Evolutionary conservation across 495 filamentous ascomycete species (phyloP), one percentile per base, ranked within the genome.

Genomic region (Neurospora pannonica): DNA sequence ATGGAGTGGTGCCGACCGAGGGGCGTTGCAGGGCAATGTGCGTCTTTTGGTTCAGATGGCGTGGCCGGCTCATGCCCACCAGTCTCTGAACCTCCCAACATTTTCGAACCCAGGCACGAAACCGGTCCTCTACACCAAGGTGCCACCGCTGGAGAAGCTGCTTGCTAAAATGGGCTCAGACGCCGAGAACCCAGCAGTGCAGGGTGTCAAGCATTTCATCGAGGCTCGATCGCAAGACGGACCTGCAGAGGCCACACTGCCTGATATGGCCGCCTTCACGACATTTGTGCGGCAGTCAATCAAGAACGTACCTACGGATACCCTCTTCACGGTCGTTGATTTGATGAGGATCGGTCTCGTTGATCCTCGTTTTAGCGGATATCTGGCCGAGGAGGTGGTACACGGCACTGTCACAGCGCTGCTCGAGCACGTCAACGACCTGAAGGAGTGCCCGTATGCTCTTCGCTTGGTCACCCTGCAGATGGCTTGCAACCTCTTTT

Each of bases 361-460:
- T 7, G 95, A 99, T 76, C 85, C 90, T 31, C 89, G 96, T n/a
- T 85, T 97, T n/a, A 92, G 92, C 77, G 91, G 92, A 73, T 96
- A 89, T 82, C 94, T 93, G 75, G 94, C 93, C 17, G 92, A 95
- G 82, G 92, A 97, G 78, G 54, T 83, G 36, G 81, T 84, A 40
- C 90, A 92, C 74, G 77, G 80, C 54, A 93, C 92, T 17, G 83
- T 97, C 28, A 77, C 87, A 71, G 83, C 89, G 11, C 77, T 97
- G 7, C 83, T 98, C 38, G 78, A 86, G 10, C 87, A 89, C 72
- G 84, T 90, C 40, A 89, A 87, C 70, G 75, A 82, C 5, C 79
- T 85, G 4, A 11, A 79, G 9, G 78, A 82, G 2, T 89, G 86
- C 73, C 94, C 95, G 1, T 97, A 98, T 79, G 88, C 90, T 24